phyloP scores from a whole-genome alignment of 2,329 filamentous ascomycete species.

The Diaporthe eres region DNA sequence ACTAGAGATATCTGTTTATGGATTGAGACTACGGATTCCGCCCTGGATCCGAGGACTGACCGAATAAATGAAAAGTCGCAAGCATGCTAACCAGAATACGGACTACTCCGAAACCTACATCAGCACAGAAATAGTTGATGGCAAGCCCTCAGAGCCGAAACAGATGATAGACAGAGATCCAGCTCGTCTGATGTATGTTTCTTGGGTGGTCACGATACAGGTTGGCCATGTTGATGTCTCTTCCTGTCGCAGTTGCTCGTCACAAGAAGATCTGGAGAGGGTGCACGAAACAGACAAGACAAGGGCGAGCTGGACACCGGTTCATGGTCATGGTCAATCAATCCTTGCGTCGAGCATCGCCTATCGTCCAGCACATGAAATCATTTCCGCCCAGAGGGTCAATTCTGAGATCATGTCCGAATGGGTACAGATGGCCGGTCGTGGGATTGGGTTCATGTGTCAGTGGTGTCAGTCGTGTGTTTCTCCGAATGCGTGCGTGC shows the following conservation, averaged over 20 bases:
- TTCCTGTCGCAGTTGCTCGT: background rate
- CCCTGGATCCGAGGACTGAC: background rate
- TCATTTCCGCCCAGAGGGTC: background rate
- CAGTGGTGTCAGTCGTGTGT: constrained; percentile 3
- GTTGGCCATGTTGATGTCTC: background rate
- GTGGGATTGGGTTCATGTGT: background rate
- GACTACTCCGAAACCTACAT: background rate
- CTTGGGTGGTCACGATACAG: background rate
- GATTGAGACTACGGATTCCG: background rate
- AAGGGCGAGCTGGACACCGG: background rate
- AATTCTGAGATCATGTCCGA: background rate
- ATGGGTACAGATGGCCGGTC: background rate
- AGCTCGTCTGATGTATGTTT: background rate
- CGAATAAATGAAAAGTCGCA: background rate
- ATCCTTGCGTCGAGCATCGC: background rate
- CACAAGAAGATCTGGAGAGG: background rate
- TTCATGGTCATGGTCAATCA: background rate
- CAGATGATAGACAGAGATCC: background rate
- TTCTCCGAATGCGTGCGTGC: background rate
- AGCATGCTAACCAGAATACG: background rate
- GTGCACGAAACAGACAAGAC: background rate
- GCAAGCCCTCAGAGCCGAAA: background rate
- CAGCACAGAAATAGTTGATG: background rate
- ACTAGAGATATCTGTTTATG: background rate
- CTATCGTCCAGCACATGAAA: background rate